Percentiles rank a stretch among this genome's conserved stretches.
Conservation (phyloP, 1,139 yeast species). For the Blastobotrys ciferrii region DNA sequence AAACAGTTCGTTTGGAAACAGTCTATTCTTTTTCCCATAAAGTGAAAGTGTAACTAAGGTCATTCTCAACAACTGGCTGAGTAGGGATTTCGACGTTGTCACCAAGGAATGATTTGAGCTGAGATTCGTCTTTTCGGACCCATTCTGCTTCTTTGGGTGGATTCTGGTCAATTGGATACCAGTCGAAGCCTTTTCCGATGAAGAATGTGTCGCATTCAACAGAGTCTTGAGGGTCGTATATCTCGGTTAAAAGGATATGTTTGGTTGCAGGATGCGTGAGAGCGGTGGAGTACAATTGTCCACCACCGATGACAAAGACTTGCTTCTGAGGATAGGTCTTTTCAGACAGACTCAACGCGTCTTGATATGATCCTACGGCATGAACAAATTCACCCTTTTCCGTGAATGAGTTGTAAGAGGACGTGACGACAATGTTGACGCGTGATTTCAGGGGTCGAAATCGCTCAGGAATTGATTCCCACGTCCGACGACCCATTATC, state of each 20-base stretch:
- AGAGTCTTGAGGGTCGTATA: constrained; percentile 38
- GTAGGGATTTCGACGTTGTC: constrained; percentile 38
- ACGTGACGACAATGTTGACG: constrained; percentile 70
- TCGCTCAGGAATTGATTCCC: constrained; percentile 86
- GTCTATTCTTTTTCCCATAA: constrained; percentile 41
- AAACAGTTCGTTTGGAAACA: too few species aligned
- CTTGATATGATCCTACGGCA: constrained; percentile 48
- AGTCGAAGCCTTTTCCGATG: constrained; percentile 35
- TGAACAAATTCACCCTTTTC: constrained; percentile 37
- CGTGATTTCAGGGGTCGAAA: constrained; percentile 83
- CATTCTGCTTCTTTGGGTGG: constrained; percentile 33
- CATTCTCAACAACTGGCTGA: constrained; percentile 47
- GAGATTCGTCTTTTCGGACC: constrained; percentile 35
- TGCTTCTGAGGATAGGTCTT: constrained; percentile 13
- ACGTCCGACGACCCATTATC: constrained; percentile 93
- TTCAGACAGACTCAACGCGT: constrained; percentile 38
- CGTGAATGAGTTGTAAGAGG: constrained; percentile 33
- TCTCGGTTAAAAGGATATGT: constrained; percentile 72
- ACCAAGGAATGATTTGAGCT: constrained; percentile 45
- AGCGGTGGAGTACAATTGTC: constrained; percentile 70
- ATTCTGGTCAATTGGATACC: constrained; percentile 20
- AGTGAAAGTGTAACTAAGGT: constrained; percentile 49
- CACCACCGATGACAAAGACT: constrained; percentile 89
- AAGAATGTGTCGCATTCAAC: constrained; percentile 62
- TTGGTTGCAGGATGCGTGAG: constrained; percentile 48